These are phyloP conservation scores for Salvia hispanica DNA, from an alignment of 257 asterid genomes.

Conservation along the genomic window DNA sequence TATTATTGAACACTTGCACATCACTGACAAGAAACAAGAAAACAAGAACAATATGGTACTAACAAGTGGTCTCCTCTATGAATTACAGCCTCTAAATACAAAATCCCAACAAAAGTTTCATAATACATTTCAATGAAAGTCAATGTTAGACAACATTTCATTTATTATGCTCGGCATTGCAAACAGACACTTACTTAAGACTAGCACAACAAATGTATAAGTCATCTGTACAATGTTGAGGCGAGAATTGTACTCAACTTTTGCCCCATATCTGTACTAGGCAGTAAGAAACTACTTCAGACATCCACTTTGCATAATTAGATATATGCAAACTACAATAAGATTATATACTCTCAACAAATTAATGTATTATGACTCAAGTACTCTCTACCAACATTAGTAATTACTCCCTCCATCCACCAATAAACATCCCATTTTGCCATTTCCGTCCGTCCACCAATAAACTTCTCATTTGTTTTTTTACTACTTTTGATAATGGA, in stretches of 20 bases:
- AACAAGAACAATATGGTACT: not conserved
- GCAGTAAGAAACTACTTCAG: not conserved
- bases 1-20: not conserved
- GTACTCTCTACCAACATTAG: not conserved
- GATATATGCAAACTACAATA: not conserved
- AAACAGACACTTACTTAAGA: not conserved
- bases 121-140: not conserved
- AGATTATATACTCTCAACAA: slow-evolving; percentile 6
- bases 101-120: not conserved
- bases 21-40: not conserved
- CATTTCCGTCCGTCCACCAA: too few species aligned
- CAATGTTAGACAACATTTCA: not conserved
- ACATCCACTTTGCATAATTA: not conserved
- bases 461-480: too few species aligned
- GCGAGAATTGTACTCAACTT: not conserved
- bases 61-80: not conserved
- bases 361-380: not conserved
- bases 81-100: not conserved
- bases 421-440: too few species aligned
- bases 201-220: not conserved
- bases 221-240: not conserved
- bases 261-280: not conserved
- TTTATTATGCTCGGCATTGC: not conserved
- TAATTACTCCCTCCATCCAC: not conserved
- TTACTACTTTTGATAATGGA: too few species aligned